Evolutionary conservation across 495 filamentous ascomycete genomes (phyloP), one percentile per base, ranked within the genome.

Genomic region (Tetracladium marchalianum): DNA sequence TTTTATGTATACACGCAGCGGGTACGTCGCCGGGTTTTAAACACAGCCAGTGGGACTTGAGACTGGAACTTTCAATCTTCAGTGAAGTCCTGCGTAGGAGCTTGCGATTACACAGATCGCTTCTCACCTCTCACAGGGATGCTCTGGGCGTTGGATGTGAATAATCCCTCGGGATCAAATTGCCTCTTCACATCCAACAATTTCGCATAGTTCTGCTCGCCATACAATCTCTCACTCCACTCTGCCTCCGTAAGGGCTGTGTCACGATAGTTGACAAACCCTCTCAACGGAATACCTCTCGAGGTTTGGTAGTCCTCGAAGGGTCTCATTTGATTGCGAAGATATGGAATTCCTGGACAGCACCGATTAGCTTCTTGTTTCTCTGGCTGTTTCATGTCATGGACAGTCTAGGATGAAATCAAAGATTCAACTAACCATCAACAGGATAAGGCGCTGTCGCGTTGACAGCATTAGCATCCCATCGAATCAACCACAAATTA

Each of bases 181-280:
- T 13, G 27, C 31, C 41, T 43, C 24, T 43, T 43, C 11, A 43
- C 18, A 1, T 1, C n/a, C 24, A 43, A 31, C 41, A 43, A 33
- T 11, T 24, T 43, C 27, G 10, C 27, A 11, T 16, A 43, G 16
- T 43, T 43, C 22, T 27, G 22, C 27, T 19, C 31, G 15, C 27
- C 41, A 33, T 43, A 43, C 3, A 43, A 31, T 11, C 41, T 43
- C 24, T 34, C 10, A 37, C 43, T 45, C 43, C 43, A 45, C 15
- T 37, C 10, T 11, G 34, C 43, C 18, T 45, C 43, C 1, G 43
- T 45, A 13, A 45, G 24, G 8, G 34, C 32, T 7, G 43, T 37
- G 16, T 45, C 43, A 17, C 43, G 32, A 45, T 45, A 45, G 22
- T 45, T 45, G 3, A 32, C 43, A 27, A 45, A 45, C 1, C 43